Evolutionary conservation across 2,329 filamentous ascomycete genomes (phyloP), one percentile per base, ranked within the genome.

Genomic region (Colletotrichum sp.): DNA sequence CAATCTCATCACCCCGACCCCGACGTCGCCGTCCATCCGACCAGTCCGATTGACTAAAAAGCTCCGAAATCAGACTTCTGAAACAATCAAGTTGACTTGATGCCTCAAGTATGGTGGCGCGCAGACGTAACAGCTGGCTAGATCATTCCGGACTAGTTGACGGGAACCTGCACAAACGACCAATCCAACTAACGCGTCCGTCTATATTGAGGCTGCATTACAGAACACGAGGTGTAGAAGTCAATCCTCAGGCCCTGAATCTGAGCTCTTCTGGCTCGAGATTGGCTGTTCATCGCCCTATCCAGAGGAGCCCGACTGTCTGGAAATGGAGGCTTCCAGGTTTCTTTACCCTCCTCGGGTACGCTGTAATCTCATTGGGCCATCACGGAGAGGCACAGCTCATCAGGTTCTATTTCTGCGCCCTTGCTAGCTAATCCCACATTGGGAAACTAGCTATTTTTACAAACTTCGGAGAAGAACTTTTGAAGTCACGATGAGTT

Each of bases 81-180:
- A 82, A 81, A 82, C 80, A 81, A 81, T 57, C 21, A 71, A 63
- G 65, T 73, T 55, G 65, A 59, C 28, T 36, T 67, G 64, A 55
- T 64, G 70, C 62, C 62, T 70, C 69, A 70, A 55, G 26, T 67
- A 60, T 76, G 69, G 52, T 72, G 74, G 55, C 55, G 70, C 64
- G 75, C 71, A 67, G 71, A 57, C 55, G 59, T 30, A 59, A 72
- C 71, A 74, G 21, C 63, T 67, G 65, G 26, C 69, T 70, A 65
- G 66, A 80, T 81, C 79, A 79, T 80, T 80, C 81, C 80, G 80
- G 81, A 79, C 80, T 80, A 78, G 83, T 67, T 52, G n/a, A 63
- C 85, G 85, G 85, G 81, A 83, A 82, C 81, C 80, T 83, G 84
- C 86, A 84, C 85, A 84, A 82, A 84, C 80, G 80, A 83, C 80